phyloP scores from a whole-genome alignment of 768 basidiomycete genomes.

The Leucosporidium scottii region DNA sequence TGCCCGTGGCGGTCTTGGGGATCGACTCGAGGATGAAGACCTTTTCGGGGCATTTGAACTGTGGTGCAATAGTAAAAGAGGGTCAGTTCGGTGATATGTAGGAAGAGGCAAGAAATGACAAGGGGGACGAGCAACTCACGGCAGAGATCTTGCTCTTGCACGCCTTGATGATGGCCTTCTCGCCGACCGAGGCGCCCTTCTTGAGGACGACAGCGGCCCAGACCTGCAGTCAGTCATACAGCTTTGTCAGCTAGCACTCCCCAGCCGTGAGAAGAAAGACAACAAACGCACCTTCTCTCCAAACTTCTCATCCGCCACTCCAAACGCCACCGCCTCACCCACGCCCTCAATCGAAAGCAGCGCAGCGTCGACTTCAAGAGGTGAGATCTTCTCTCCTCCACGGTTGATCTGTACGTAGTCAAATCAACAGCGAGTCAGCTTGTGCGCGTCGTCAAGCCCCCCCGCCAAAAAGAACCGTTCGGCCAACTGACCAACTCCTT shows the following conservation, averaged over 20 bases:
- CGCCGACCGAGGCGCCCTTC: constrained; percentile 7
- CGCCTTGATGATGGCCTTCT: constrained; percentile 13
- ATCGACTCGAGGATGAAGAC: constrained; percentile 33
- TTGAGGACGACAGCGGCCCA: constrained; percentile 31
- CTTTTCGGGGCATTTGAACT: constrained; percentile 33
- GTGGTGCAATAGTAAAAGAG: neutral
- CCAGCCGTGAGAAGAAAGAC: neutral
- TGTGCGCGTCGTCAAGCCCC: too few species aligned
- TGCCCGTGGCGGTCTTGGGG: constrained; percentile 37
- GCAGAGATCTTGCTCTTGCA: constrained; percentile 9
- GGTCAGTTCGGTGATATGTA: neutral
- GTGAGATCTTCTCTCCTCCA: constrained; percentile 58
- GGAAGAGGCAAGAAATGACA: neutral
- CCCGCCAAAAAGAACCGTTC: too few species aligned
- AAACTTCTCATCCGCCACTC: constrained; percentile 34
- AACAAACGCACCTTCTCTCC: constrained; percentile 25
- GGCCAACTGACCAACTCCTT: constrained; percentile 48
- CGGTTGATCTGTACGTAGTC: constrained; percentile 35
- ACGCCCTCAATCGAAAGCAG: constrained; percentile 45
- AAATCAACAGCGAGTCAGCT: too few species aligned
- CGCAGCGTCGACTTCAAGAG: constrained; percentile 58
- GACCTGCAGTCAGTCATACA: neutral
- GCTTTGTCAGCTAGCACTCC: neutral
- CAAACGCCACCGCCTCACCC: constrained; percentile 39
- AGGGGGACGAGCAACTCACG: neutral